Conservation (phyloP, 2,329 filamentous ascomycete genomes). For the Aspergillus phoenicis region DNA sequence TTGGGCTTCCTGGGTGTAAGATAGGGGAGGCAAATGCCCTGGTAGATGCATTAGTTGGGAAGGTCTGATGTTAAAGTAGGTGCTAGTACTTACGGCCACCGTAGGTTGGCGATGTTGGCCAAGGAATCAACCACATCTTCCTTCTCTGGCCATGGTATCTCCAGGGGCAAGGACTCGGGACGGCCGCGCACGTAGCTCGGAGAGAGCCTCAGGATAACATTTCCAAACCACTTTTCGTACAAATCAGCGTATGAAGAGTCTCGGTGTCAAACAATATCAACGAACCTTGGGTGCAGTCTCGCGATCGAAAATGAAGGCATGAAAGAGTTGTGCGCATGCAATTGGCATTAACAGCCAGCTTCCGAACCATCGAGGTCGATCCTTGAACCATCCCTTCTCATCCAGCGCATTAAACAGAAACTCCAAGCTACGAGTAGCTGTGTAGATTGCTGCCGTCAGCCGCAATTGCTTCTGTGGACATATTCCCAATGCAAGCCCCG, state of each 20-base stretch:
- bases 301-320: conserved; percentile 75
- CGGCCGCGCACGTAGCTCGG: conserved; percentile 75
- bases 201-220: conserved; percentile 70
- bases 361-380: conserved; percentile 80
- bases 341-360: conserved; percentile 81
- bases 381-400: conserved; percentile 67
- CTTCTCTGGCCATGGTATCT: conserved; percentile 72
- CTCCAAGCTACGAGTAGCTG: conserved; percentile 78
- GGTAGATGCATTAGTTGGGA: not conserved
- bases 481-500: conserved; percentile 79
- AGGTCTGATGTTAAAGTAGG: not conserved
- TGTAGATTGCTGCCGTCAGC: conserved; percentile 78
- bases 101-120: conserved; percentile 75
- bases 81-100: conserved; percentile 72
- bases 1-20: conserved; percentile 72
- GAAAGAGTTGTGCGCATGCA: conserved; percentile 73
- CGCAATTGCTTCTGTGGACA: conserved; percentile 72
- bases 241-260: conserved; percentile 2
- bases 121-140: conserved; percentile 79
- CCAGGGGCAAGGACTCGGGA: conserved; percentile 67
- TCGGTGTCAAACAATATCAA: conserved; percentile 25
- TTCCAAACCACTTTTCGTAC: conserved; percentile 55
- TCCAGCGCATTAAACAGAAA: conserved; percentile 84
- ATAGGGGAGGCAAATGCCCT: conserved; percentile 82
- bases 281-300: conserved; percentile 69